Base-by-base conservation (phyloP, 306 rosid genomes). In the Vicia faba region DNA sequence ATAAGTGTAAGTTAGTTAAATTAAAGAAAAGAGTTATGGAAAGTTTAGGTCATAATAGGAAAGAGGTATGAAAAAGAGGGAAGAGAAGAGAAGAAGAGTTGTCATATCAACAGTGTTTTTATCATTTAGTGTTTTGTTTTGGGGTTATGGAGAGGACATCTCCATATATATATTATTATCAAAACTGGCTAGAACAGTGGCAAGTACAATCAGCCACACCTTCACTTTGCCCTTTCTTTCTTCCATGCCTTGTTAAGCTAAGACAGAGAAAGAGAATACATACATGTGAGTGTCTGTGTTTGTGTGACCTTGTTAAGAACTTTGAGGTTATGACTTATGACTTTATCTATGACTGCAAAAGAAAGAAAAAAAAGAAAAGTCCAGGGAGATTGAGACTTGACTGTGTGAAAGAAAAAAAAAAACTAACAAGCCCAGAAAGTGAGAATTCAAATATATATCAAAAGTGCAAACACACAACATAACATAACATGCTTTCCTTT, bases 341-440 rank as follows among this genome's bases (percentile, higher is more conserved):
- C 96, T 87, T 87, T 19, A 85, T 78, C 71, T 70, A 78, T 84
- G 81, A 89, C 96, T 83, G 91, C 66, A 86, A 84, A 82, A 85
- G 82, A 84, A 79, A 72, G 5, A 7, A 33, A 33, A 33, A 33
- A 80, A 81, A 73, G 44, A 67, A 75, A 71, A 64, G 85, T 79
- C 86, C 79, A 51, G 58, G 75, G 68, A 80, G 87, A 89, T 88
- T 83, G 89, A 84, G 98, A 89, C 96, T 51, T 86, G 82, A 89
- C 95, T 58, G 29, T 14, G 69, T 43, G 12, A 68, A 64, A 80
- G 78, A 76, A 84, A 76, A 43, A 11, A 68, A 59, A 78, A 80
- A 76, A 82, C 50, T 11, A 40, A 61, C 57, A 71, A 76, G 41
- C 68, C 41, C 71, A 77, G 68, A 80, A 67, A 61, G 48, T 68